phyloP scores from a whole-genome alignment of 2,329 filamentous ascomycete genomes.

The Aureobasidium lini region DNA sequence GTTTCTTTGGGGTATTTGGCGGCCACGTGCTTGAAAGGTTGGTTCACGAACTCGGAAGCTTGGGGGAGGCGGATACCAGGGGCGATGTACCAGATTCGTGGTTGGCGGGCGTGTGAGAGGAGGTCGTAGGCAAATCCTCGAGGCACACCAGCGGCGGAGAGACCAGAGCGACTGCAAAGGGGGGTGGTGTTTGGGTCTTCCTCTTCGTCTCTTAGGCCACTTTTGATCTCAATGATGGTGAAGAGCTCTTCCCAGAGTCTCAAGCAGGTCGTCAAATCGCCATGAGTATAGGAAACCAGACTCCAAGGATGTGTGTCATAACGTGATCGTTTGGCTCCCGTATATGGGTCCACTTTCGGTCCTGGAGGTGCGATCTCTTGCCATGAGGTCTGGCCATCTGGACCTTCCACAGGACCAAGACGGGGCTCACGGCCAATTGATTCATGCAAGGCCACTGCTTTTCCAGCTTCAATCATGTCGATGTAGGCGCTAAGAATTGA shows the following conservation, averaged over 20 bases:
- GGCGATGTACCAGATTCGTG: slow-evolving; percentile 26
- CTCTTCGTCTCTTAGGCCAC: slow-evolving; percentile 19
- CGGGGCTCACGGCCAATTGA: slow-evolving; percentile 12
- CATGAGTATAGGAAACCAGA: slow-evolving; percentile 25
- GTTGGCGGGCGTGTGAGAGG: slow-evolving; percentile 23
- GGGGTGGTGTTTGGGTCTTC: slow-evolving; percentile 22
- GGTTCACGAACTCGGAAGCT: slow-evolving; percentile 27
- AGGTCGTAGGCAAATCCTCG: slow-evolving; percentile 28
- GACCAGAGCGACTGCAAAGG: slow-evolving; percentile 22
- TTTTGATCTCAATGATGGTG: slow-evolving; percentile 22
- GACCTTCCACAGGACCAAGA: slow-evolving; percentile 16
- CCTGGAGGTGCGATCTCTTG: slow-evolving; percentile 18
- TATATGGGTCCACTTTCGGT: slow-evolving; percentile 14
- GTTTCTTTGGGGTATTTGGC: slow-evolving; percentile 25
- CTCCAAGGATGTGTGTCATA: slow-evolving; percentile 26
- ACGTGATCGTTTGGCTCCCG: slow-evolving; percentile 15
- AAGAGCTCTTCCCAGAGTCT: slow-evolving; percentile 26
- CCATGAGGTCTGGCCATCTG: slow-evolving; percentile 26
- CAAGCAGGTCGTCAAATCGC: slow-evolving; percentile 24
- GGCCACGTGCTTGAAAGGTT: slow-evolving; percentile 26
- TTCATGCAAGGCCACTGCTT: slow-evolving; percentile 27
- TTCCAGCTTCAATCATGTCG: slow-evolving; percentile 29
- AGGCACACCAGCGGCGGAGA: slow-evolving; percentile 25
- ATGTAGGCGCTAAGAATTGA: slow-evolving; percentile 26
- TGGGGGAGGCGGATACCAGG: slow-evolving; percentile 27